Conservation (phyloP, 2,329 filamentous ascomycete species). For the Dendrostoma leiphaemia region DNA sequence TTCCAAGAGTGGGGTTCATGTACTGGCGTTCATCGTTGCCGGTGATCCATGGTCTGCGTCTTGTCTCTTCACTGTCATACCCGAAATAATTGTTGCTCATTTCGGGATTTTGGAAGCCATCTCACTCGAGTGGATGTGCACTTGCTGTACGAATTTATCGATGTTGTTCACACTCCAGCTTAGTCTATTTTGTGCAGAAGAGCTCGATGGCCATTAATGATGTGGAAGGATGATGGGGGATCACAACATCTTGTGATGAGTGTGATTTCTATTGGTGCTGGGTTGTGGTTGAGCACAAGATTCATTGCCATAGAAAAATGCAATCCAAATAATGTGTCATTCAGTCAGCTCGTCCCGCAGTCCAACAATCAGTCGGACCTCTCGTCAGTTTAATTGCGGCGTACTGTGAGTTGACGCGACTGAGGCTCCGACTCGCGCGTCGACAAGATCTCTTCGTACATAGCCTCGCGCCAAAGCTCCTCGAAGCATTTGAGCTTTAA, state of each 20-base stretch:
- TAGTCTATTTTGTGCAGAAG: slow-evolving; percentile 10
- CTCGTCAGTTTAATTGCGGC: too few relatives aligned
- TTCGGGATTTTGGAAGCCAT: slow-evolving; percentile 17
- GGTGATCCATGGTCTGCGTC: neutral
- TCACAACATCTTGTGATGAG: neutral
- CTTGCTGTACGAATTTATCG: slow-evolving; percentile 10
- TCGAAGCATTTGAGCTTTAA: too few relatives aligned
- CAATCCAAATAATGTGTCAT: neutral
- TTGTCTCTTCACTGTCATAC: slow-evolving; percentile 8
- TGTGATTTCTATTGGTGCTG: neutral
- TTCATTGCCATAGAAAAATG: neutral
- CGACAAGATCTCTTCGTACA: too few relatives aligned
- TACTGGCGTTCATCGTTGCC: neutral
- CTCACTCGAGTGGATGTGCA: slow-evolving; percentile 11
- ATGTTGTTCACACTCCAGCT: slow-evolving; percentile 2
- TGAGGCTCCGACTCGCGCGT: too few relatives aligned
- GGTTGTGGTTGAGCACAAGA: neutral
- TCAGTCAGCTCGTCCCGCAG: too few relatives aligned
- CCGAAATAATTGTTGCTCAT: slow-evolving; percentile 15
- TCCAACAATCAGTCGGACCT: too few relatives aligned
- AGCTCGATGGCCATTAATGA: neutral
- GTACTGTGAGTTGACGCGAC: too few relatives aligned
- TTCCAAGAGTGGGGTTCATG: neutral
- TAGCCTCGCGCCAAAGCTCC: too few relatives aligned
- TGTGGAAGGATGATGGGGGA: neutral